A percentile compares a stretch with the other conserved stretches of the same genome.
These are phyloP conservation scores for Pholiota conissans DNA, from an alignment of 768 basidiomycete genomes.

Conservation along the genomic window DNA sequence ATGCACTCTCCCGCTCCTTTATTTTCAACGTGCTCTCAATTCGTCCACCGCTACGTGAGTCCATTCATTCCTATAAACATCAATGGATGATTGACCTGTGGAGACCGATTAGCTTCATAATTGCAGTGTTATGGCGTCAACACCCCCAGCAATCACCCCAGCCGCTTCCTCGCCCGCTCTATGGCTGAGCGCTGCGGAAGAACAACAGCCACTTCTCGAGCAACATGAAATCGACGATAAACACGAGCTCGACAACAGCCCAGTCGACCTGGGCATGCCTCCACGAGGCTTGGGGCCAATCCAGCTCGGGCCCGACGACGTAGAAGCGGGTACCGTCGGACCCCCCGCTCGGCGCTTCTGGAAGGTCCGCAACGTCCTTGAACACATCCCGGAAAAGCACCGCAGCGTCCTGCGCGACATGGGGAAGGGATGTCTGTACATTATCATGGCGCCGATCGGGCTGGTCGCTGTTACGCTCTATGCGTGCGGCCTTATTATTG, in stretches of 20 bases:
- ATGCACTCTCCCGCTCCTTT: not conserved
- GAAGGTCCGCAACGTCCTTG: not conserved
- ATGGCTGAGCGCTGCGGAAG: not conserved
- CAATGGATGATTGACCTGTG: not conserved
- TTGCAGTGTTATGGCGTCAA: not conserved
- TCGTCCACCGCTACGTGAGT: not conserved
- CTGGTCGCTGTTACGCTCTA: constrained; percentile 15
- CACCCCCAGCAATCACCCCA: not conserved
- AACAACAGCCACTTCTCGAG: not conserved
- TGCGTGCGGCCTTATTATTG: constrained; percentile 14
- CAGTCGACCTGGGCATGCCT: constrained; percentile 1
- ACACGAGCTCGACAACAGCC: not conserved
- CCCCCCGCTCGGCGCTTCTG: not conserved
- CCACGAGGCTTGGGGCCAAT: not conserved
- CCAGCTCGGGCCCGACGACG: constrained; percentile 2
- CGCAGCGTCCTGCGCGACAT: constrained; percentile 9
- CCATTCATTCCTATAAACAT: not conserved
- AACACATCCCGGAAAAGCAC: constrained; percentile 9
- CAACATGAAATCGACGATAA: not conserved
- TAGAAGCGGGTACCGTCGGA: not conserved
- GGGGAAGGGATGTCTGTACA: constrained; percentile 11
- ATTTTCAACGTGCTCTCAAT: not conserved
- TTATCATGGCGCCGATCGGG: constrained; percentile 14
- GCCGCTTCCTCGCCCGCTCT: not conserved
- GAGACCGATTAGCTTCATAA: not conserved